Evolutionary conservation across 2,329 filamentous ascomycete genomes (phyloP), one percentile per base, ranked within the genome.

Genomic region (Aureobasidium sp.): DNA sequence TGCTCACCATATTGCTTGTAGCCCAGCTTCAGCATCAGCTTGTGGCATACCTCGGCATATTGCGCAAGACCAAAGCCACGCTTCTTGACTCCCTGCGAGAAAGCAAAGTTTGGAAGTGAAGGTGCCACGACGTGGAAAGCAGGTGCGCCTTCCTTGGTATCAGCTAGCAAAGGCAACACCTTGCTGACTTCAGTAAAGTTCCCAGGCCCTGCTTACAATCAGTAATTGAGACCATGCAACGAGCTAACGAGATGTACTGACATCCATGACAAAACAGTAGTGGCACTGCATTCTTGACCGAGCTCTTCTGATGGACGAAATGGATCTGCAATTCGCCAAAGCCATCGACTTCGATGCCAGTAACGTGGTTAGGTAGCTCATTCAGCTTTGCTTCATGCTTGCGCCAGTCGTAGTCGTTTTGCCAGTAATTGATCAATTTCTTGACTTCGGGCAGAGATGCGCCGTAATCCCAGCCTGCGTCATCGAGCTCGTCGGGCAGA

Each of bases 211-310:
- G 21, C 16, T 6, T n/a, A 2, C 39, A 30, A 58, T 58, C 55
- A 50, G 47, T 16, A n/a, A 34, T n/a, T 37, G 3, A 5, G 2
- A 1, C 21, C n/a, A n/a, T n/a, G n/a, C 21, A 7, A n/a, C 34
- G 6, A 1, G 5, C n/a, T 9, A 4, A 9, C 21, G 21, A 21
- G 21, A 5, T 1, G 8, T 16, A 50, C 57, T 45, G 1, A 60
- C 79, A 89, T n/a, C 86, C 86, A 69, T 89, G 86, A 16, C 79
- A 77, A 69, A 90, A 89, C 0, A 90, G 70, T 37, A 90, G 68
- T 0, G 87, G 86, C 44, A 90, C 82, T 1, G 84, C 84, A 16
- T 77, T 76, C 1, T 77, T 66, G 2, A 75, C 75, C 10, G 32
- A 10, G 66, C 81, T 84, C 59, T 72, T 76, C 65, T 86, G 78